Conservation (phyloP, 192 early-diverging fungal genomes). For the Coemansia sp. region DNA sequence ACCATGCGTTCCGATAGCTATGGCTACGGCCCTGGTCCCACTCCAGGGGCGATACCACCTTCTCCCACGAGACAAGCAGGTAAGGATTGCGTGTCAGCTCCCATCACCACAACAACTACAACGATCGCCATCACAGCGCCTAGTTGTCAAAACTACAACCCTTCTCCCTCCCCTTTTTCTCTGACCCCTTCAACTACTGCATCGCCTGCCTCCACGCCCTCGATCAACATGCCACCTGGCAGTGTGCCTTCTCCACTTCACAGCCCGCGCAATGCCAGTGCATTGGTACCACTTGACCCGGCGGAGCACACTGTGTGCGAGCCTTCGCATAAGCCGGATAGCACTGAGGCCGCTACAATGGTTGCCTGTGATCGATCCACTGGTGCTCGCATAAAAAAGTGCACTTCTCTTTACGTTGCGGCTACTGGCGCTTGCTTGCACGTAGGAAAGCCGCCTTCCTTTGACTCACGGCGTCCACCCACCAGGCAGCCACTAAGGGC, state of each 20-base stretch:
- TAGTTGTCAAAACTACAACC: background rate
- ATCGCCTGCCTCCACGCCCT: background rate
- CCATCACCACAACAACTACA: constrained; percentile 2
- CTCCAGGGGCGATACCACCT: background rate
- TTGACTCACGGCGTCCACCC: background rate
- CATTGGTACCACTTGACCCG: background rate
- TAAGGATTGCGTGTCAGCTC: constrained; percentile 22
- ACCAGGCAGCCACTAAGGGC: background rate
- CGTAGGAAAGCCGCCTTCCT: background rate
- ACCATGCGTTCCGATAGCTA: constrained; percentile 39
- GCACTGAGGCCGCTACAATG: background rate
- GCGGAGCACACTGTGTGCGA: background rate
- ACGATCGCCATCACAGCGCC: background rate
- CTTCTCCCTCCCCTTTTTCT: background rate
- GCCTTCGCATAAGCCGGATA: background rate
- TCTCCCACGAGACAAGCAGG: constrained; percentile 25
- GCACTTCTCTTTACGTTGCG: constrained; percentile 9
- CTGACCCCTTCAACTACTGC: background rate
- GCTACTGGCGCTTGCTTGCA: constrained; percentile 5
- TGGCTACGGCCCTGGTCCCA: constrained; percentile 9
- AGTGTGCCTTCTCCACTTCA: background rate
- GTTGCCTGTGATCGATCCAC: background rate
- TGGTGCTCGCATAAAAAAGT: constrained; percentile 12
- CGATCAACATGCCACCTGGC: background rate
- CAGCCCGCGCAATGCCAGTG: background rate